Base-by-base conservation (phyloP, 768 basidiomycete genomes). In the Mycena metata region DNA sequence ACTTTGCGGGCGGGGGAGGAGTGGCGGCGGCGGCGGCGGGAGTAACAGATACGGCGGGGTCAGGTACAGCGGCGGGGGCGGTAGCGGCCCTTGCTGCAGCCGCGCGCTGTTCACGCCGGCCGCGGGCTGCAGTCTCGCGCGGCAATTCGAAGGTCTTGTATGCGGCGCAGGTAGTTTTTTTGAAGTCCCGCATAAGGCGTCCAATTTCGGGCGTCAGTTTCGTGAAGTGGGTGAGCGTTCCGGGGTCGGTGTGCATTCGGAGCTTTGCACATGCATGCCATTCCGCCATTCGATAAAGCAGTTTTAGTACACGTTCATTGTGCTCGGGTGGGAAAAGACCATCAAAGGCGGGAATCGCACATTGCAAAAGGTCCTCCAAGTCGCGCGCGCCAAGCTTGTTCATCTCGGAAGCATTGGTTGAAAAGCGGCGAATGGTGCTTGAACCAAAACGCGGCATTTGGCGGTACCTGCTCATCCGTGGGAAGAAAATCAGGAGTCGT, bases 181-280 rank as follows among this genome's bases (percentile, higher is more conserved):
- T 49, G n/a, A 49, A 49, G 2, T 49, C 47, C 11, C 47, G 21
- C 47, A 50, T 30, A n/a, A n/a, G n/a, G n/a, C n/a, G n/a, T n/a
- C 49, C 49, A 8, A 30, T 50, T 16, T 50, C 47, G 2, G 47
- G 47, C 21, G 47, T 49, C 9, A 23, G 21, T 9, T 24, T 21
- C 23, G 11, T 12, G 3, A 49, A 16, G 16, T 50, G 49, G 11
- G 12, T 15, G 19, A 50, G 49, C 5, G 26, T 50, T 26, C 47
- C n/a, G 47, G 21, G 21, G 47, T 49, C n/a, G 13, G 49, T 50
- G 49, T 83, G 82, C 51, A 81, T 64, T 0, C 78, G 75, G 0
- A 83, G 73, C 59, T 83, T 83, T 2, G 80, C 80, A 5, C 77
- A 69, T 0, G 76, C 76, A 65, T 83, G 82, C 81, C 80, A 82